Evolutionary conservation across 768 basidiomycete genomes (phyloP), one percentile per base, ranked within the genome.

Genomic region (Collybiopsis luxurians): DNA sequence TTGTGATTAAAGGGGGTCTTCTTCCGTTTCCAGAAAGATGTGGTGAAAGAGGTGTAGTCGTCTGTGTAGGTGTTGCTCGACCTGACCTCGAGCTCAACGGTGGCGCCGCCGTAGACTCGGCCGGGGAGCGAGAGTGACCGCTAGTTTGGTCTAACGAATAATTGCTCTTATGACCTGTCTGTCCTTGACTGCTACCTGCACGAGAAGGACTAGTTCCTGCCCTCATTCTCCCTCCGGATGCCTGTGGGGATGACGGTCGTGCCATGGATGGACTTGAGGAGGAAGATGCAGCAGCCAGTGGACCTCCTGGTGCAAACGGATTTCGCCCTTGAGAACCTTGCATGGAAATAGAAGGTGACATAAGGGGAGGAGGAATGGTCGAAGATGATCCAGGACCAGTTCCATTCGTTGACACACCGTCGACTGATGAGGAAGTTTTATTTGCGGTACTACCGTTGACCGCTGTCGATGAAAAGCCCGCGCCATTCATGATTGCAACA

Each of bases 111-210:
- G 57, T 60, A 7, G 69, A 65, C 63, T 81, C 79, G 13, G 75
- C 78, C 24, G 79, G 78, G 28, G 67, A 67, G 59, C 80, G 79
- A 15, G 53, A 43, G 28, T 45, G 40, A 17, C 30, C 52, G 27
- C 40, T n/a, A n/a, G n/a, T 26, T 24, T 9, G 12, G 60, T 82
- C 80, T 30, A 78, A 57, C 2, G 79, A 78, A 63, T 74, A 70
- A 47, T 53, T 53, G 0, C 17, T 53, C 44, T 28, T 55, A 21
- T 55, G 54, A 31, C 42, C 54, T 13, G 7, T 38, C 17, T 11
- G n/a, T 30, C 23, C 31, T 34, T 34, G 31, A 34, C 5, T 13
- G 31, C 31, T 34, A 34, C 68, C 24, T 34, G 39, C 53, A 54
- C n/a, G 51, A 10, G 46, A 58, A 24, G 48, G 27, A 49, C 52